Evolutionary conservation across 2,329 filamentous ascomycete species (phyloP), one percentile per base, ranked within the genome.

Genomic region (Waltergamsia citrina): DNA sequence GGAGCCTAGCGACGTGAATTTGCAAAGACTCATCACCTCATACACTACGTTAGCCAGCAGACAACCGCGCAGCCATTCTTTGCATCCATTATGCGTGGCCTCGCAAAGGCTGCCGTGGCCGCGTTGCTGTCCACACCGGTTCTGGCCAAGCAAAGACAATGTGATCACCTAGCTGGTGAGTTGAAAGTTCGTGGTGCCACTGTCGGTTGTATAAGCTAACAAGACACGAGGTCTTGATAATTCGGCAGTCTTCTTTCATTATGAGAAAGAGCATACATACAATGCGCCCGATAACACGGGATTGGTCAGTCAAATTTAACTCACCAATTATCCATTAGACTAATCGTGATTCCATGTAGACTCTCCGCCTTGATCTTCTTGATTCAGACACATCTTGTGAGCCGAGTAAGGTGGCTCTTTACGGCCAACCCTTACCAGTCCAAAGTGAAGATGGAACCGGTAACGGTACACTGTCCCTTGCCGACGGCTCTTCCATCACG

Each of bases 361-460:
- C 51, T 27, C 51, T 72, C 32, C 55, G 56, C 29, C 45, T 73
- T 30, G 58, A 68, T 40, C 50, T 72, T 24, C 47, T 60, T 21
- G 59, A 65, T 37, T 63, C 66, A 8, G 50, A 52, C 8, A 48
- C 57, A n/a, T 53, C 60, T 18, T 73, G 69, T 43, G 66, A 61
- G 3, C 54, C 36, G 6, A 61, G 58, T 41, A 66, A 65, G 41
- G 52, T 71, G 37, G 62, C 58, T 14, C 46, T 74, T 38, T 63
- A 70, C 46, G 63, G 60, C 38, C 57, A 65, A 37, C 25, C 47
- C 5, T 52, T 72, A 5, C 41, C 51, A 12, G 60, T 63, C 38
- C 53, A 57, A 28, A n/a, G n/a, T n/a, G 55, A 47, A 15, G 48
- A 54, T 35, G 59, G 59, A n/a, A 38, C 45, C 28, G 66, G 67